A percentile compares a stretch with the other conserved stretches of the same genome.
Conservation (phyloP, 1,284 basidiomycete species). For the Trichosporon inkin region DNA sequence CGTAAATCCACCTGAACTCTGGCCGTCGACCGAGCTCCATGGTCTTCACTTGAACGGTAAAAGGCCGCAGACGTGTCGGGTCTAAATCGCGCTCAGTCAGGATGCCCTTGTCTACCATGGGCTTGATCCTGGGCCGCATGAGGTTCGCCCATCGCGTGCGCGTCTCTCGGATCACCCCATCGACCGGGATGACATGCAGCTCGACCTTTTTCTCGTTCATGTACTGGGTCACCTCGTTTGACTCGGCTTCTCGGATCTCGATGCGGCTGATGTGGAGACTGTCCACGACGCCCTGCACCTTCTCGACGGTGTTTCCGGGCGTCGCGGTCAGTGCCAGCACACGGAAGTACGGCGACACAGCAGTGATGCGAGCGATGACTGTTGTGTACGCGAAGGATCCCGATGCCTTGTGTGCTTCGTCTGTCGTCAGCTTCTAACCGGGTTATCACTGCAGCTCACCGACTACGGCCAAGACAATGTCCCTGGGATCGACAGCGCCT, state of each 20-base stretch:
- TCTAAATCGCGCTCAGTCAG: conserved; percentile 43
- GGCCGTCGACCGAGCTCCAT: conserved; percentile 36
- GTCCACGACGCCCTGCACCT: conserved; percentile 87
- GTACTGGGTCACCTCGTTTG: conserved; percentile 80
- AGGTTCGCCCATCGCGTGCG: conserved; percentile 54
- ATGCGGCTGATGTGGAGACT: conserved; percentile 94
- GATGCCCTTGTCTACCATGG: conserved; percentile 41
- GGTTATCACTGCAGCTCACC: conserved; percentile 57
- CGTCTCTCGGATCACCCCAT: conserved; percentile 45
- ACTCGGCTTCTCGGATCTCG: conserved; percentile 88
- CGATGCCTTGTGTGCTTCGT: conserved; percentile 93
- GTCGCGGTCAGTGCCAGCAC: conserved; percentile 93
- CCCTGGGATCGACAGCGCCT: conserved; percentile 69
- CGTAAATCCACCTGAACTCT: conserved; percentile 31
- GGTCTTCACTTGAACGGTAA: conserved; percentile 37
- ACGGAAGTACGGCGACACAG: conserved; percentile 88
- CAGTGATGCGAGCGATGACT: conserved; percentile 83
- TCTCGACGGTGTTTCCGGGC: conserved; percentile 78
- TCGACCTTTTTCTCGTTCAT: conserved; percentile 69
- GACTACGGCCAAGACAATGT: conserved; percentile 64
- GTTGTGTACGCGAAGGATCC: conserved; percentile 92
- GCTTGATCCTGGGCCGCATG: conserved; percentile 57
- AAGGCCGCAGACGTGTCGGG: conserved; percentile 39
- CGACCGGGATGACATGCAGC: conserved; percentile 68
- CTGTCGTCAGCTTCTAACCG: conserved; percentile 52